Evolutionary conservation across 2,329 filamentous ascomycete genomes (phyloP).

Genomic region (Pestalotiopsis sp.): DNA sequence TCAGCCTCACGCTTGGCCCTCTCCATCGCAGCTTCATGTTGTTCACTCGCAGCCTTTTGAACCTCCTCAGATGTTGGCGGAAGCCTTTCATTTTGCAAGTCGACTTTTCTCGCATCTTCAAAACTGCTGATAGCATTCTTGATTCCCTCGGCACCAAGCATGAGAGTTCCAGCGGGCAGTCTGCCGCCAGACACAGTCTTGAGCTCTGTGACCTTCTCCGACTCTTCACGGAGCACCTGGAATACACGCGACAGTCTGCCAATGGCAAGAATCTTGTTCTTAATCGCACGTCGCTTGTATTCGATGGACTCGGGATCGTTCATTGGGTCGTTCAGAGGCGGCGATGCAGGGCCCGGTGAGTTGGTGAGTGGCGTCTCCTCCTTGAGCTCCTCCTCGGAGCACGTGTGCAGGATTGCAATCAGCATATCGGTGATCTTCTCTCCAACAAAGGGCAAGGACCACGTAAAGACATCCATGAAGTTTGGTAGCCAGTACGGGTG

Average conservation of each 20-base stretch:
- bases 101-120: constrained; percentile 95
- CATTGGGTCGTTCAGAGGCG: constrained; percentile 57
- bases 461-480: constrained; percentile 99
- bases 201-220: constrained; percentile 93
- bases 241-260: constrained; percentile 96
- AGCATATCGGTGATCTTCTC: constrained; percentile 99
- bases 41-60: constrained; percentile 77
- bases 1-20: constrained; percentile 87
- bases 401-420: constrained; percentile 96
- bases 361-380: constrained; percentile 78
- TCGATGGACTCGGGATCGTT: constrained; percentile 84
- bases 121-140: constrained; percentile 98
- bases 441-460: constrained; percentile 97
- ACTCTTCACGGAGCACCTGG: constrained; percentile 96
- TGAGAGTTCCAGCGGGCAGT: constrained; percentile 91
- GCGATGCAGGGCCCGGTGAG: constrained; percentile 73
- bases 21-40: constrained; percentile 67
- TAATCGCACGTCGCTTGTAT: constrained; percentile 94
- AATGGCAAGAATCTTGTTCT: constrained; percentile 99
- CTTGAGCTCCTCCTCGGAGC: constrained; percentile 97
- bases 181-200: constrained; percentile 95
- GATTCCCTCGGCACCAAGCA: constrained; percentile 97
- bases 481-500: constrained; percentile 99
- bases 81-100: constrained; percentile 92
- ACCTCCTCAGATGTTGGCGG: constrained; percentile 94